These are phyloP conservation scores for Cladosporium sp. DNA, from an alignment of 2,329 filamentous ascomycete species.

Conservation along the genomic window DNA sequence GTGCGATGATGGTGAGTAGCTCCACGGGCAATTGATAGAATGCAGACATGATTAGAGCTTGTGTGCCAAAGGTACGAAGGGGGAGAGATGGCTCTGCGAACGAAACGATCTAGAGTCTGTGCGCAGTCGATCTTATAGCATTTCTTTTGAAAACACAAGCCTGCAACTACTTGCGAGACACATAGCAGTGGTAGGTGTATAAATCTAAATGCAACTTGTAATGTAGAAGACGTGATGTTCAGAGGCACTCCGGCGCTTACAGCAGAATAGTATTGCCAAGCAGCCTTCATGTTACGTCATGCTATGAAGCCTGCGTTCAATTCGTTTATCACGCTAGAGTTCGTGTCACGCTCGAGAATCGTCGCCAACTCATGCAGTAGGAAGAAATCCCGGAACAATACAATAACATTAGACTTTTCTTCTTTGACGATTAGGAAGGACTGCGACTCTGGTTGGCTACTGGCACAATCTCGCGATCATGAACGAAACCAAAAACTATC, in stretches of 20 bases:
- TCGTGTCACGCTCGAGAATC: neutral
- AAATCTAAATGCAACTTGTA: neutral
- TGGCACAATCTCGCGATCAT: neutral
- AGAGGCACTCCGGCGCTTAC: neutral
- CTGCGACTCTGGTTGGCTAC: neutral
- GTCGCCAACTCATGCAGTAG: neutral
- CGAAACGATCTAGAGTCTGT: neutral
- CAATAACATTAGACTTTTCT: neutral
- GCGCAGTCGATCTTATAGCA: neutral
- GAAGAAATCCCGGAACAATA: neutral
- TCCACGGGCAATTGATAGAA: neutral
- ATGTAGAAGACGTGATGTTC: neutral
- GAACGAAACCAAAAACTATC: slow-evolving; percentile 24
- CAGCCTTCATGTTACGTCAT: neutral
- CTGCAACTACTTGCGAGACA: neutral
- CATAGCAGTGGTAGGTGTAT: neutral
- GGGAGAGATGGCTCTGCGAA: neutral
- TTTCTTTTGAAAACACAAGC: neutral
- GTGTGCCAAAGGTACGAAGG: neutral
- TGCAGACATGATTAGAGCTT: neutral
- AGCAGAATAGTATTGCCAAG: neutral
- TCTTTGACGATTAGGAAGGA: neutral
- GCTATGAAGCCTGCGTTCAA: neutral
- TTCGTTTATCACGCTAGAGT: neutral
- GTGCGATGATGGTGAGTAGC: neutral